These are phyloP conservation scores for Alloascoidea hylecoeti DNA, from an alignment of 805 yeast genomes.

Conservation along the genomic window DNA sequence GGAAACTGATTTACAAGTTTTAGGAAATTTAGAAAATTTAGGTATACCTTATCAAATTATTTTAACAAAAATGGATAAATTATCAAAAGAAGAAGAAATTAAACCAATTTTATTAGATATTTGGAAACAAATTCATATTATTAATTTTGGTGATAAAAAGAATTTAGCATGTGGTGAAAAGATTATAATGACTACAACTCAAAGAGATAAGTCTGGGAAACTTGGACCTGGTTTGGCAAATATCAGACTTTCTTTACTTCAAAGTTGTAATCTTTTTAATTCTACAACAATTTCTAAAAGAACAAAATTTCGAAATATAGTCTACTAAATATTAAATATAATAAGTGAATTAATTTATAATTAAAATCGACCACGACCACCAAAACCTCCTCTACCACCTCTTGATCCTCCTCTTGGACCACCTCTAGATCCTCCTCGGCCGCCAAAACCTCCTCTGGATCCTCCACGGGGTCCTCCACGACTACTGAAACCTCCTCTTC, in stretches of 20 bases:
- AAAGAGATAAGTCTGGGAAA: too few species aligned
- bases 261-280: too few species aligned
- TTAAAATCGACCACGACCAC: constrained; percentile 13
- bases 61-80: constrained; percentile 62
- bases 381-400: constrained; percentile 14
- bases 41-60: constrained; percentile 66
- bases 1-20: constrained; percentile 37
- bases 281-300: too few species aligned
- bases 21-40: constrained; percentile 30
- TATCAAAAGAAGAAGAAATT: constrained; percentile 11
- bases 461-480: constrained; percentile 16
- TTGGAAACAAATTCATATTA: too few species aligned
- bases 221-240: too few species aligned
- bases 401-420: constrained; percentile 19
- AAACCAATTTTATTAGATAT: neutral
- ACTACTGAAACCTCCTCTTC: constrained; percentile 24
- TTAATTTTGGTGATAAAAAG: too few species aligned
- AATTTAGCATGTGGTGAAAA: too few species aligned
- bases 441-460: constrained; percentile 14
- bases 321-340: too few species aligned
- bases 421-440: constrained; percentile 5
- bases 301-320: too few species aligned
- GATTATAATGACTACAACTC: too few species aligned
- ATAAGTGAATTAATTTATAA: too few species aligned
- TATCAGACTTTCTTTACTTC: too few species aligned